Percentiles rank a stretch among this genome's conserved stretches.
These are phyloP conservation scores for Leucogyrophana mollusca DNA, from an alignment of 768 basidiomycete genomes.

Conservation along the genomic window DNA sequence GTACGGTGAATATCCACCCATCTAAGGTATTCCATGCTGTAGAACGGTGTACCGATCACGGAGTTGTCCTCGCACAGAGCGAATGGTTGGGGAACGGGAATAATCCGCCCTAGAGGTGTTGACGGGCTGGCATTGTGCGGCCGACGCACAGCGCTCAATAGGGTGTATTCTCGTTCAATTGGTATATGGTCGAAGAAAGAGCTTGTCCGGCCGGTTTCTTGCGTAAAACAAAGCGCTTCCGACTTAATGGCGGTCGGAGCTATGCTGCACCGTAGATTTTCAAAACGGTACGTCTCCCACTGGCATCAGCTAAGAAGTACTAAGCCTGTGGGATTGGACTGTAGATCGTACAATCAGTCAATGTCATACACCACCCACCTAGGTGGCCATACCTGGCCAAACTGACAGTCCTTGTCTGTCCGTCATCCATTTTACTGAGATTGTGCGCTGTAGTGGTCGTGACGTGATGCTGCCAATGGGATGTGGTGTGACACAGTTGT, in stretches of 20 bases:
- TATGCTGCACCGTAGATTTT: too few species aligned
- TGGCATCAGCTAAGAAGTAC: constrained; percentile 86
- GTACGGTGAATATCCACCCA: constrained; percentile 88
- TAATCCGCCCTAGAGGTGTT: constrained; percentile 47
- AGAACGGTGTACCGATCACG: constrained; percentile 89
- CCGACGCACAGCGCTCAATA: constrained; percentile 72
- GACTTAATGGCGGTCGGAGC: constrained; percentile 41
- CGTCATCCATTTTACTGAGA: background rate
- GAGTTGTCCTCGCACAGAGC: constrained; percentile 75
- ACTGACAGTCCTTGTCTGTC: constrained; percentile 42
- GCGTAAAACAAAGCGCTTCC: constrained; percentile 76
- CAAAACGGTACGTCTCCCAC: constrained; percentile 37
- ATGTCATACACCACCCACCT: background rate
- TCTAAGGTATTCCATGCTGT: constrained; percentile 96
- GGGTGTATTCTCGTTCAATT: constrained; percentile 91
- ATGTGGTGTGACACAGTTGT: too few species aligned
- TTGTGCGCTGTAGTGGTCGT: constrained; percentile 47
- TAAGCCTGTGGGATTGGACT: constrained; percentile 98
- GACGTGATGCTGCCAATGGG: constrained; percentile 59
- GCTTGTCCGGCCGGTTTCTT: constrained; percentile 91
- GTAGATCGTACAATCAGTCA: constrained; percentile 8
- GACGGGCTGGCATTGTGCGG: constrained; percentile 62
- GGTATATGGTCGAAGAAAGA: constrained; percentile 89
- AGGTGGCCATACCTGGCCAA: constrained; percentile 71
- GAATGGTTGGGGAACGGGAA: constrained; percentile 87